A percentile compares a stretch with the other conserved stretches of the same genome.
These are phyloP conservation scores for Pseudonectria foliicola DNA, from an alignment of 2,329 filamentous ascomycete species.

Conservation along the genomic window DNA sequence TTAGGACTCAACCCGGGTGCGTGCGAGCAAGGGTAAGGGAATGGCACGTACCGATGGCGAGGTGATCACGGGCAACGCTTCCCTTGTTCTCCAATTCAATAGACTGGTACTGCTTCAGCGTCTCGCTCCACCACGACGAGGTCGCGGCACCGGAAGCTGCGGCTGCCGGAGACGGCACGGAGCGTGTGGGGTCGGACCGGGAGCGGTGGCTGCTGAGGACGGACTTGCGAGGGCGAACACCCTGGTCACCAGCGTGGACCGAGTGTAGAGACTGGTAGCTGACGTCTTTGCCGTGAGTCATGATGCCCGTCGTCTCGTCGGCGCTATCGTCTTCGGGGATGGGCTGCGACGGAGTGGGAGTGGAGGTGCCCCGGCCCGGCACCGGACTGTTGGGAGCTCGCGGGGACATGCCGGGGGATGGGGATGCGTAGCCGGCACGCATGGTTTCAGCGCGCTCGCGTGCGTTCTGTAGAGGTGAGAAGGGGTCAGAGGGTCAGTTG, in stretches of 20 bases:
- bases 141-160: no score
- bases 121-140: constrained; percentile 45
- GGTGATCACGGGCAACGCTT: constrained; percentile 73
- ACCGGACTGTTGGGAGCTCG: constrained; percentile 13
- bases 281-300: constrained; percentile 26
- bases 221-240: constrained; percentile 11
- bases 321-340: constrained; percentile 17
- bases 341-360: constrained; percentile 11
- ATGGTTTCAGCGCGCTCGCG: constrained; percentile 37
- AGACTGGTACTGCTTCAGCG: constrained; percentile 44
- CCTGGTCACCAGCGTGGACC: constrained; percentile 10
- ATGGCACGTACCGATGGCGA: constrained; percentile 59
- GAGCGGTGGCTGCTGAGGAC: constrained; percentile 6
- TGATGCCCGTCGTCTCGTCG: constrained; percentile 38
- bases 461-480: constrained; percentile 27
- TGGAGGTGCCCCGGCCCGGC: constrained; percentile 5
- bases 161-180: not conserved
- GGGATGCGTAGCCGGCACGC: constrained; percentile 19
- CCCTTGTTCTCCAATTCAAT: constrained; percentile 82
- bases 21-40: not conserved
- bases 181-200: constrained; percentile 6
- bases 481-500: not conserved
- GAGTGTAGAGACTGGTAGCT: constrained; percentile 34
- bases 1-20: not conserved
- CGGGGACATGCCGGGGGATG: constrained; percentile 10